Evolutionary conservation across 2,329 filamentous ascomycete species (phyloP).

Genomic region (Claviceps spartinae): DNA sequence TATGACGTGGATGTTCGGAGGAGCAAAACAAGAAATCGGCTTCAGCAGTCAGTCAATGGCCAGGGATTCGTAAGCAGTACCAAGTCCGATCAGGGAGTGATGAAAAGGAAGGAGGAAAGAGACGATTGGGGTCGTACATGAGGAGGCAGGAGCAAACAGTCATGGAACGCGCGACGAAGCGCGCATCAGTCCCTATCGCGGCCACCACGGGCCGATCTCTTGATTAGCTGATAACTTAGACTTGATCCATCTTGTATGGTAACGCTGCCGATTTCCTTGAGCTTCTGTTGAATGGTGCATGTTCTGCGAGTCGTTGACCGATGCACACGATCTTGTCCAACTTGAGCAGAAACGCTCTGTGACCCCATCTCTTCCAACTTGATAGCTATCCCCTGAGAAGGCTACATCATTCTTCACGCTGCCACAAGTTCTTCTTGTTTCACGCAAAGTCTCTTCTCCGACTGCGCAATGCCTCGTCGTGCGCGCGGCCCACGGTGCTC

Average conservation of each 20-base stretch:
- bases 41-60: neutral
- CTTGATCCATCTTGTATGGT: no score
- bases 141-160: conserved; percentile 2
- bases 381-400: neutral
- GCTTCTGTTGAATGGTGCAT: neutral
- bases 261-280: neutral
- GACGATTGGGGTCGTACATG: conserved; percentile 2
- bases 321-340: neutral
- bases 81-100: neutral
- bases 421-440: neutral
- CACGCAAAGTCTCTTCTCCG: neutral
- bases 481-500: no score
- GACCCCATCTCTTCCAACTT: neutral
- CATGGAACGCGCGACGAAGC: neutral
- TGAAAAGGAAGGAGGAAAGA: conserved; percentile 1
- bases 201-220: neutral
- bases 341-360: neutral
- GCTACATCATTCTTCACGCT: neutral
- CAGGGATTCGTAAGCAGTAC: neutral
- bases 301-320: neutral
- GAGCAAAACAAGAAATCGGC: neutral
- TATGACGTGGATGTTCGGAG: neutral
- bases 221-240: neutral
- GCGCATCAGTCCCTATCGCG: neutral
- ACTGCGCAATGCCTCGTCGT: neutral